Conservation (phyloP, 148 eudicot genomes). For the Oxyria digyna region DNA sequence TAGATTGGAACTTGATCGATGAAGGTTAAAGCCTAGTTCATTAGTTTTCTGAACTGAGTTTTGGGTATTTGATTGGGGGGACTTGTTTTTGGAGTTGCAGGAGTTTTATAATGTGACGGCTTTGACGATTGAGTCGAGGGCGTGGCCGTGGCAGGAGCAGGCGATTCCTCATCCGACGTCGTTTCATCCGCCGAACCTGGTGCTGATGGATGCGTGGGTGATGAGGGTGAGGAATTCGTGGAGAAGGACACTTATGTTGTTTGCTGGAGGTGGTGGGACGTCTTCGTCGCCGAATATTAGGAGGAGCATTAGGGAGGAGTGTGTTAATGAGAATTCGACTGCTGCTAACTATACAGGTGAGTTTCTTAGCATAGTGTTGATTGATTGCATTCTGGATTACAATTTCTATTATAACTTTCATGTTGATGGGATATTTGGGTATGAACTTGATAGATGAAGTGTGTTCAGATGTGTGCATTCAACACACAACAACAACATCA, state of each 20-base stretch:
- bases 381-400: background rate
- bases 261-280: conserved; percentile 86
- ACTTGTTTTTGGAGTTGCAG: no score
- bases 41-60: no score
- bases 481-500: no score
- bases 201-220: conserved; percentile 56
- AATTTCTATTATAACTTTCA: no score
- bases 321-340: conserved; percentile 17
- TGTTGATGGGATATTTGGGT: no score
- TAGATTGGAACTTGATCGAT: no score
- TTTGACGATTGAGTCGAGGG: conserved; percentile 48
- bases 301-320: conserved; percentile 69
- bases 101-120: conserved; percentile 59
- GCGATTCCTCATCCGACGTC: conserved; percentile 80
- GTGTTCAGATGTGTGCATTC: no score
- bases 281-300: conserved; percentile 47
- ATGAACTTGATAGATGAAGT: no score
- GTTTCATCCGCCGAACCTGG: conserved; percentile 68
- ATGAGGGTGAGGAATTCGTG: conserved; percentile 32
- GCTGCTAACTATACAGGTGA: background rate
- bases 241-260: conserved; percentile 27
- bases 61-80: no score
- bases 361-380: background rate
- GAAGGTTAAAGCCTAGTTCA: no score
- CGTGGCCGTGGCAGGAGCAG: conserved; percentile 66